A percentile compares a stretch with the other conserved stretches of the same genome.
These are phyloP conservation scores for Dictyostelium gargantuum DNA, from an alignment of 208 protist species.

Conservation along the genomic window DNA sequence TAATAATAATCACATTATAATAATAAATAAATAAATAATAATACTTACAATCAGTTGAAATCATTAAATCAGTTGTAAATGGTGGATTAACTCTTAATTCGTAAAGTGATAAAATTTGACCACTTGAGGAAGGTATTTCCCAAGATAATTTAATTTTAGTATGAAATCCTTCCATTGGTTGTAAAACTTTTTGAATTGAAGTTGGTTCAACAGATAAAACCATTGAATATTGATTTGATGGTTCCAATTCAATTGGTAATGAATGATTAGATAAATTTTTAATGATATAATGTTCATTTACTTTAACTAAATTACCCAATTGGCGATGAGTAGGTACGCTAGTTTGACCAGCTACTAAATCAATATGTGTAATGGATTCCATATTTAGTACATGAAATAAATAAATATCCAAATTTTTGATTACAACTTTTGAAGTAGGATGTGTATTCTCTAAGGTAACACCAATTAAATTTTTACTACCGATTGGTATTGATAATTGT, in stretches of 20 bases:
- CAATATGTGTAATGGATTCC: not conserved
- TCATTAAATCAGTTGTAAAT: conserved; percentile 9
- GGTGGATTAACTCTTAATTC: conserved; percentile 33
- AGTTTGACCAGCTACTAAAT: not conserved
- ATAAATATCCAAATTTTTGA: conserved; percentile 7
- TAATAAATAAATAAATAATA: not conserved
- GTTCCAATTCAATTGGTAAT: not conserved
- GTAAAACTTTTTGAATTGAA: not conserved
- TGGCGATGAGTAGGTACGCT: conserved; percentile 9
- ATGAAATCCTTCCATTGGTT: not conserved
- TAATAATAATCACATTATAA: no score
- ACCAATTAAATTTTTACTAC: not conserved
- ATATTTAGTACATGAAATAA: conserved; percentile 38
- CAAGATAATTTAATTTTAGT: conserved; percentile 33
- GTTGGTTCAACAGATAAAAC: not conserved
- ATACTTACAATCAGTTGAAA: not conserved
- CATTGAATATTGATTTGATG: not conserved
- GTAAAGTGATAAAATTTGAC: conserved; percentile 39
- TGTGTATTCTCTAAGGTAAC: conserved; percentile 10
- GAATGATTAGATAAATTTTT: not conserved
- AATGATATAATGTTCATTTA: conserved; percentile 5
- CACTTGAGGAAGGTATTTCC: not conserved
- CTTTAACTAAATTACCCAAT: not conserved
- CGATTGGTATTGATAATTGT: not conserved
- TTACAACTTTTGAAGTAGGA: not conserved